Conservation (phyloP, 1,139 yeast genomes). For the Geotrichum citri-aurantii region DNA sequence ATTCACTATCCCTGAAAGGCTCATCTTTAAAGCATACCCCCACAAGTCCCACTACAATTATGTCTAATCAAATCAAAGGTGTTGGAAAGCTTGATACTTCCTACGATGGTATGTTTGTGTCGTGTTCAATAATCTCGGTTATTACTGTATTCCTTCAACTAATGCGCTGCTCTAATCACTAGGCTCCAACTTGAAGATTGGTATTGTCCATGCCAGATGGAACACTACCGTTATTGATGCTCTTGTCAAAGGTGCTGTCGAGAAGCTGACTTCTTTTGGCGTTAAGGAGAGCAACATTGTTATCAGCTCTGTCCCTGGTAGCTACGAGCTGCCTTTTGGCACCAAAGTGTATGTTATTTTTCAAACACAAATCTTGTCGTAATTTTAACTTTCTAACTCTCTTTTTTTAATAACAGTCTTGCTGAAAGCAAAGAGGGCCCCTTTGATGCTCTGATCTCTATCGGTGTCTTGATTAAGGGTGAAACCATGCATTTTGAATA, state of each 20-base stretch:
- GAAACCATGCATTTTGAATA: constrained; percentile 97
- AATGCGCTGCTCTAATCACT: background rate
- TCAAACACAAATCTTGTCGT: background rate
- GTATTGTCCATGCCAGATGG: constrained; percentile 96
- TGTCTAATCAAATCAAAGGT: constrained; percentile 17
- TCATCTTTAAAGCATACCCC: background rate
- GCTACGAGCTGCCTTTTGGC: constrained; percentile 87
- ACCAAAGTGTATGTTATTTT: constrained; percentile 37
- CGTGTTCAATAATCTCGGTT: background rate
- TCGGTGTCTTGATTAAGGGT: constrained; percentile 93
- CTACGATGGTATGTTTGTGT: constrained; percentile 14
- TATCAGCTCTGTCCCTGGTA: constrained; percentile 86
- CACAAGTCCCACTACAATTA: background rate
- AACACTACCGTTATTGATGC: constrained; percentile 70
- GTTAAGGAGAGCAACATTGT: constrained; percentile 72
- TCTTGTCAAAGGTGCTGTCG: constrained; percentile 70
- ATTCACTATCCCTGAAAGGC: background rate
- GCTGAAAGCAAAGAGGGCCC: constrained; percentile 42
- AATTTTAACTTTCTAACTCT: background rate
- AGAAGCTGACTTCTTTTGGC: constrained; percentile 54
- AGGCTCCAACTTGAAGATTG: constrained; percentile 63
- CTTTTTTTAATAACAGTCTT: constrained; percentile 30
- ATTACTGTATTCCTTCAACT: background rate
- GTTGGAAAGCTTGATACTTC: constrained; percentile 15
- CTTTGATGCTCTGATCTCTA: constrained; percentile 84